Base-by-base conservation (phyloP, 306 rosid species). In the Sicyos edulis region DNA sequence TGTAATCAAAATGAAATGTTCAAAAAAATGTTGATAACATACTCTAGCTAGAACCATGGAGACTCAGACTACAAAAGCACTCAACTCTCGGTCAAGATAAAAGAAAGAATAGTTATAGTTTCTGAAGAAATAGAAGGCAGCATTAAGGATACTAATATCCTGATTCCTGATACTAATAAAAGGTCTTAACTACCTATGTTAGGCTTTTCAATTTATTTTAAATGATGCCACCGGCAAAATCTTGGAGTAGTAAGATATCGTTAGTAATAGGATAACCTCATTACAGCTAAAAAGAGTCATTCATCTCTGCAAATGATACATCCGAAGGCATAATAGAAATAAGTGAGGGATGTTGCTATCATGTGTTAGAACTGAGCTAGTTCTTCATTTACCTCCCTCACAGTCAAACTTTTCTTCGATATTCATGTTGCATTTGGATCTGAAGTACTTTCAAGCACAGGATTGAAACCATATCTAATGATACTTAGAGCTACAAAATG, bases 341-440 rank as follows among this genome's bases (percentile, higher is more conserved):
- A 53, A 53, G 20, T 53, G 56, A n/a, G 21, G 56, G 56, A n/a
- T 51, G 21, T 53, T 53, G 56, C 56, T 50, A 13, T 50, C 4
- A 1, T 16, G 21, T 53, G 56, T 10, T 16, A n/a, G 7, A 53
- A 1, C 9, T 53, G 21, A 53, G 21, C 56, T 53, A 8, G 21
- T 53, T 53, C 56, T 53, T 10, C 21, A 15, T 53, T 53, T 9
- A n/a, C 21, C 56, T n/a, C 19, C 7, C 56, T 8, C 56, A 4
- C 21, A 53, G 21, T 53, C 20, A n/a, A 14, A 11, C 8, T 53
- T 53, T 53, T 53, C 21, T n/a, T n/a, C 10, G 21, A 53, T 53
- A 53, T 53, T 53, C 21, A 53, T 53, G 56, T 53, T 60, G 20
- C 66, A 60, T 60, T 60, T 29, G 66, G 56, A 26, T 29, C 44